Base-by-base conservation (phyloP, 108 stramenopile genomes). In the Skeletonema marinoi region DNA sequence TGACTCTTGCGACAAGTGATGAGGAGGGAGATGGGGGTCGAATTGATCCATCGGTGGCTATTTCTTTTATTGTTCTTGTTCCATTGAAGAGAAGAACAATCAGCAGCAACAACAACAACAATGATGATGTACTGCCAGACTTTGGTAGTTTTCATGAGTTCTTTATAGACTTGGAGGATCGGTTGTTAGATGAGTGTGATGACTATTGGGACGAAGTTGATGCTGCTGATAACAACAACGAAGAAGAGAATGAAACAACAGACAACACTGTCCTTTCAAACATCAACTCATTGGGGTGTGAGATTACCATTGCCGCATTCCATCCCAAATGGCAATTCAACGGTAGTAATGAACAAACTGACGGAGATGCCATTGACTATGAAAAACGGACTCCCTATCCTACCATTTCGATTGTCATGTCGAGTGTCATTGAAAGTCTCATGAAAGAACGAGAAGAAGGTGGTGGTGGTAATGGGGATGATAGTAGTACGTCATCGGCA, bases 331-430 rank as follows among this genome's bases (percentile, higher is more conserved):
- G 92, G 92, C 46, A 50, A 72, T 93, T 88, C 63, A 46, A 82
- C 5, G 62, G 35, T 33, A 35, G 32, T 38, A 48, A 60, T 17
- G 71, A 32, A 13, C 17, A 7, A 6, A 56, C 19, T 51, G 78
- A 71, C 10, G 54, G 54, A 56, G 72, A 73, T 56, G 25, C 87
- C 2, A 71, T 88, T 14, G 70, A 82, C 44, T 85, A 78, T 66
- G 92, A 93, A 78, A 93, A 93, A 68, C 76, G 75, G 8, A 86
- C 83, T 31, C 92, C 92, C 8, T 87, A 87, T 78, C 86, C 92
- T 59, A 89, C 87, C 2, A 80, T 93, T 30, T 74, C 88, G 8
- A 70, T 90, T 13, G 92, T 93, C 25, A 87, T 88, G 58, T 82
- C 92, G 1, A 58, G 71, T 58, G 88, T 79, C 3, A 90, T 93